phyloP scores from a whole-genome alignment of 2,329 filamentous ascomycete genomes.

The Ophiostoma sp. region DNA sequence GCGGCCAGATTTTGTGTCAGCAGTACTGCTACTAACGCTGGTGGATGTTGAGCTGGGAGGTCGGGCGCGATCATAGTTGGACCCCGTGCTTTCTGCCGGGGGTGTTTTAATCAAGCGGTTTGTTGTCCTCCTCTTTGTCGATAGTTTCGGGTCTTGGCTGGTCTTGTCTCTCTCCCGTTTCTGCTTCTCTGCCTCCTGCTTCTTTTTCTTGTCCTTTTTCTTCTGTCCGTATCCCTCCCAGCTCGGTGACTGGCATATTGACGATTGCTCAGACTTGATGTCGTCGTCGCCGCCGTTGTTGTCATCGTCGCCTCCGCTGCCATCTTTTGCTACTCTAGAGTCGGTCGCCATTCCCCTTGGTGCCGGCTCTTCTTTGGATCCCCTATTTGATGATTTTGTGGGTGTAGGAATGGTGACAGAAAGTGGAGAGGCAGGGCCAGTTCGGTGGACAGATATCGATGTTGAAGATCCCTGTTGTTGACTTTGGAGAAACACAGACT shows the following conservation, averaged over 20 bases:
- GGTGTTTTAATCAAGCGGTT: constrained; percentile 38
- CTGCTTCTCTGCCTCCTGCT: constrained; percentile 37
- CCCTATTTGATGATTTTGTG: too few species aligned
- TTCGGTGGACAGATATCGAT: neutral
- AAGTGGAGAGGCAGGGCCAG: neutral
- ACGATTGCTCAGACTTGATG: constrained; percentile 41
- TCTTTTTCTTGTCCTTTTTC: constrained; percentile 51
- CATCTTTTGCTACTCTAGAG: neutral
- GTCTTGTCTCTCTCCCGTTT: constrained; percentile 37
- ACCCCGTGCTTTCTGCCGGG: constrained; percentile 27
- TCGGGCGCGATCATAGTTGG: constrained; percentile 22
- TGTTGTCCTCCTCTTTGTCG: constrained; percentile 29
- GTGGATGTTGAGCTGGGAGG: neutral
- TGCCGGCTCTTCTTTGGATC: too few species aligned
- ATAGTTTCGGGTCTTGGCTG: neutral
- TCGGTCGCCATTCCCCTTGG: too few species aligned
- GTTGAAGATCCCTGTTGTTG: neutral
- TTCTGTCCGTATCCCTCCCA: constrained; percentile 54
- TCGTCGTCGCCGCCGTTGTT: constrained; percentile 33
- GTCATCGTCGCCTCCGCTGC: neutral
- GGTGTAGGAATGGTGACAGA: constrained; percentile 1
- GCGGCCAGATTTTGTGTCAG: neutral
- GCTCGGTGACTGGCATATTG: constrained; percentile 56
- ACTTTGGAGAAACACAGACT: neutral
- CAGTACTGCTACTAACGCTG: neutral